Evolutionary conservation across 1,284 basidiomycete species (phyloP).

Genomic region (Pascua sp.): DNA sequence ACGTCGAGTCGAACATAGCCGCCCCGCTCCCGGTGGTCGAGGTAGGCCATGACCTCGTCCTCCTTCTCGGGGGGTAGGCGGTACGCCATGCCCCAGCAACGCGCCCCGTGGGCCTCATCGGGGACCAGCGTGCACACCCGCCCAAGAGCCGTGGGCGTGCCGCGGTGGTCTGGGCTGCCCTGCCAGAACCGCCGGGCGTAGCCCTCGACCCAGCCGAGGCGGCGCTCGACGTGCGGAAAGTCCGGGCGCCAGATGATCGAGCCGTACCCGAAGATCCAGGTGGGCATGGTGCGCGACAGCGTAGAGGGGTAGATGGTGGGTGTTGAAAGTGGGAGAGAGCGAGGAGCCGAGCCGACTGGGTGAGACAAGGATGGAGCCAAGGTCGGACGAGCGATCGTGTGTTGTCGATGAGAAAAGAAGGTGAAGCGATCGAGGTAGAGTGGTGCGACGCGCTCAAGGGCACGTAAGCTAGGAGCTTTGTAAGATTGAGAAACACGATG

Average conservation of each 20-base stretch:
- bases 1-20: conserved; percentile 18
- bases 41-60: conserved; percentile 17
- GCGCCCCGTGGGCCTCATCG: not conserved
- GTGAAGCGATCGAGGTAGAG: no score
- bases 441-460: no score
- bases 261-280: conserved; percentile 19
- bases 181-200: conserved; percentile 47
- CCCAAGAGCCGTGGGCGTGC: conserved; percentile 40
- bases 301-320: not conserved
- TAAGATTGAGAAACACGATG: no score
- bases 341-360: not conserved
- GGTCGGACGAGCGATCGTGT: no score
- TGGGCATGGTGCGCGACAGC: not conserved
- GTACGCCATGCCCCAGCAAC: conserved; percentile 20
- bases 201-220: conserved; percentile 52
- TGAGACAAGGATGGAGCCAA: no score
- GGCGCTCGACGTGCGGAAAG: conserved; percentile 12
- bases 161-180: conserved; percentile 47
- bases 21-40: conserved; percentile 21
- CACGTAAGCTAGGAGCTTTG: no score
- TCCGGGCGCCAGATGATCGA: conserved; percentile 21
- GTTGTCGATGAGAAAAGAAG: no score
- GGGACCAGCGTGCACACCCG: conserved; percentile 45
- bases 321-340: not conserved
- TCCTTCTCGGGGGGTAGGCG: conserved; percentile 6